phyloP scores from a whole-genome alignment of 2,329 filamentous ascomycete genomes.

The Colletotrichum spinosum region DNA sequence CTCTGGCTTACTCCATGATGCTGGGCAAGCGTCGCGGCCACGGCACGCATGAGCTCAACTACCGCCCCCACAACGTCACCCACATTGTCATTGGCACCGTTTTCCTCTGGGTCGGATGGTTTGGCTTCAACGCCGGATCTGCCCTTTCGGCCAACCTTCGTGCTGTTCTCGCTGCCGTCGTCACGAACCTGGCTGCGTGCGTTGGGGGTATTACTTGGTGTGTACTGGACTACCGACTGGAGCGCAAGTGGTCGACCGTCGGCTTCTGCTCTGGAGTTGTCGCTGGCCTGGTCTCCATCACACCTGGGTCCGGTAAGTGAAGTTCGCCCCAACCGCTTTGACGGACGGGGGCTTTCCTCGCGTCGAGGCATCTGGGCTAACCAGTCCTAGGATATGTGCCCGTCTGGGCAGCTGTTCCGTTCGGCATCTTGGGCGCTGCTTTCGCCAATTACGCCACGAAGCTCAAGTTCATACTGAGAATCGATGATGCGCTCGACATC shows the following conservation, averaged over 20 bases:
- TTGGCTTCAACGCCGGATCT: conserved; percentile 92
- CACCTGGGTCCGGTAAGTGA: conserved; percentile 79
- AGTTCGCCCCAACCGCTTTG: too few relatives aligned
- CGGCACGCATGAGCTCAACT: conserved; percentile 89
- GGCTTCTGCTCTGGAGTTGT: conserved; percentile 94
- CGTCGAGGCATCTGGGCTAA: conserved; percentile 5
- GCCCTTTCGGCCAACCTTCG: conserved; percentile 85
- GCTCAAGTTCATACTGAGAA: conserved; percentile 83
- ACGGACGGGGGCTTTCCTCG: too few relatives aligned
- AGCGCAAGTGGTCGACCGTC: conserved; percentile 92
- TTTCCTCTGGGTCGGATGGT: conserved; percentile 96
- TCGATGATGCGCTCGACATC: conserved; percentile 90
- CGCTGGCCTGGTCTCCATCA: conserved; percentile 88
- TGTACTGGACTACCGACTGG: conserved; percentile 86
- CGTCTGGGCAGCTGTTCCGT: conserved; percentile 85
- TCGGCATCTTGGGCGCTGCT: conserved; percentile 79
- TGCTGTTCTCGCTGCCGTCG: conserved; percentile 86
- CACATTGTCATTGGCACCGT: conserved; percentile 93
- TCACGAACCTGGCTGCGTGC: conserved; percentile 87
- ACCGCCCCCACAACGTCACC: conserved; percentile 91
- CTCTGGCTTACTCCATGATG: conserved; percentile 91
- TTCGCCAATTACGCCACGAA: conserved; percentile 93
- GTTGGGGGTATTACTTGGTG: conserved; percentile 92
- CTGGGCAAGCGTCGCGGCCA: conserved; percentile 87
- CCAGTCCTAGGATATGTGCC: conserved; percentile 73